Evolutionary conservation across 768 basidiomycete species (phyloP).

Genomic region (Pilatotrama ljubarskyi): DNA sequence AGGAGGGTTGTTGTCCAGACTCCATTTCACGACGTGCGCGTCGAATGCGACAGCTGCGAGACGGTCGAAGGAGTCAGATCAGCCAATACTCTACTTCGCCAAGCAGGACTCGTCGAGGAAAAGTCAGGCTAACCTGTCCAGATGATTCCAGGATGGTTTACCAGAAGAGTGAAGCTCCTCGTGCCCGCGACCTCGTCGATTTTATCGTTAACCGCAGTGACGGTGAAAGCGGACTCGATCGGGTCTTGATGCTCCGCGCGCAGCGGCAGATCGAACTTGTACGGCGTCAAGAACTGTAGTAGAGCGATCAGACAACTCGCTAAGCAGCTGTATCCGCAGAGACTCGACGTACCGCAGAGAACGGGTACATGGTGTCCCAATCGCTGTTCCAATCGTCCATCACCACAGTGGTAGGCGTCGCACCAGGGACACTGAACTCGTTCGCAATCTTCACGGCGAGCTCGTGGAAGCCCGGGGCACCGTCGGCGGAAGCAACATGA

Average conservation of each 20-base stretch:
- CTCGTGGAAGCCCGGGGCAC: conserved; percentile 69
- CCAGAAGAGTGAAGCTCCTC: conserved; percentile 64
- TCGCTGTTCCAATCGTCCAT: conserved; percentile 82
- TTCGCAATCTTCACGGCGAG: conserved; percentile 63
- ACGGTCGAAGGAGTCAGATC: no score
- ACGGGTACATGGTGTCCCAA: conserved; percentile 87
- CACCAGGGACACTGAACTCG: conserved; percentile 52
- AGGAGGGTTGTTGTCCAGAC: conserved; percentile 76
- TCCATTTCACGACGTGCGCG: conserved; percentile 86
- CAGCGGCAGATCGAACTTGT: conserved; percentile 68
- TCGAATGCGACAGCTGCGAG: conserved; percentile 88
- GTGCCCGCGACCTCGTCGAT: conserved; percentile 59
- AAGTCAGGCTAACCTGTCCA: conserved; percentile 76
- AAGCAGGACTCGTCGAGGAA: not conserved
- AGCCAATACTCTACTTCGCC: no score
- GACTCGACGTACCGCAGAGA: conserved; percentile 57
- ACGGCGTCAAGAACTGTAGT: conserved; percentile 77
- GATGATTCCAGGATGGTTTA: conserved; percentile 79
- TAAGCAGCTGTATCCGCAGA: not conserved
- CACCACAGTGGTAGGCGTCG: conserved; percentile 44
- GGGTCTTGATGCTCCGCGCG: conserved; percentile 34
- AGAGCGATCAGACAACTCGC: conserved; percentile 3
- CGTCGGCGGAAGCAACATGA: conserved; percentile 82
- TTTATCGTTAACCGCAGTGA: conserved; percentile 58
- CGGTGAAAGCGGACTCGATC: conserved; percentile 41